Percentiles rank a stretch among this genome's conserved stretches.
phyloP scores from a whole-genome alignment of 805 yeast species.

The Hanseniaspora meyeri region DNA sequence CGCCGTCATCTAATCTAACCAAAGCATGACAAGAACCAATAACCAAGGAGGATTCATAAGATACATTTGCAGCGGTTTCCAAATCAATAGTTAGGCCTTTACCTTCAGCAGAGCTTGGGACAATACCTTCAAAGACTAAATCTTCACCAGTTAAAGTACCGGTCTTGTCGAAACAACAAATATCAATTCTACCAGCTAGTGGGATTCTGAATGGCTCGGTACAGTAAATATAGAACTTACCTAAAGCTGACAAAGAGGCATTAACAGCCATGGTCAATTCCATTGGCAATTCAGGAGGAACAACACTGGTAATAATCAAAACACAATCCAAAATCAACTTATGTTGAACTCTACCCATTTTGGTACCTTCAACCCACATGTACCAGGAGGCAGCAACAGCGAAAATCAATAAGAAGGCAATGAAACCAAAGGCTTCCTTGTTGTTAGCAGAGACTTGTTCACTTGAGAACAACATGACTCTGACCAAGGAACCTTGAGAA shows the following conservation, averaged over 20 bases:
- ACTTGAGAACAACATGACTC: conserved; percentile 94
- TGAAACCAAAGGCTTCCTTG: conserved; percentile 85
- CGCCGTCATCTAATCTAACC: conserved; percentile 90
- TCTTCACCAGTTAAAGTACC: conserved; percentile 98
- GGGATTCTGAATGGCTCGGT: conserved; percentile 98
- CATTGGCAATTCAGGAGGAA: conserved; percentile 98
- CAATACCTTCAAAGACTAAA: conserved; percentile 88
- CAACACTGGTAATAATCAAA: conserved; percentile 90
- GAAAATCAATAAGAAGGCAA: conserved; percentile 74
- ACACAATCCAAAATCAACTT: conserved; percentile 91
- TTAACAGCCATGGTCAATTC: conserved; percentile 97
- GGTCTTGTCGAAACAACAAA: conserved; percentile 96
- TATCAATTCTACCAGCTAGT: conserved; percentile 93
- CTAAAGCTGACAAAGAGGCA: conserved; percentile 73
- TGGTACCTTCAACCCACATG: conserved; percentile 96
- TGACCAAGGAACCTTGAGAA: conserved; percentile 90
- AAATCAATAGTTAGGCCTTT: conserved; percentile 42
- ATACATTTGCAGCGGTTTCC: conserved; percentile 43
- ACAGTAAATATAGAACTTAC: conserved; percentile 82
- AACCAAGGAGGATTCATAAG: conserved; percentile 53
- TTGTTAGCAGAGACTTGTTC: conserved; percentile 95
- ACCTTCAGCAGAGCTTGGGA: conserved; percentile 47
- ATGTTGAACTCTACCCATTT: conserved; percentile 88
- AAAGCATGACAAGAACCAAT: conserved; percentile 94
- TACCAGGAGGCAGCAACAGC: conserved; percentile 95